Base-by-base conservation (phyloP, 2,329 filamentous ascomycete species). In the Fusarium duplospermum region DNA sequence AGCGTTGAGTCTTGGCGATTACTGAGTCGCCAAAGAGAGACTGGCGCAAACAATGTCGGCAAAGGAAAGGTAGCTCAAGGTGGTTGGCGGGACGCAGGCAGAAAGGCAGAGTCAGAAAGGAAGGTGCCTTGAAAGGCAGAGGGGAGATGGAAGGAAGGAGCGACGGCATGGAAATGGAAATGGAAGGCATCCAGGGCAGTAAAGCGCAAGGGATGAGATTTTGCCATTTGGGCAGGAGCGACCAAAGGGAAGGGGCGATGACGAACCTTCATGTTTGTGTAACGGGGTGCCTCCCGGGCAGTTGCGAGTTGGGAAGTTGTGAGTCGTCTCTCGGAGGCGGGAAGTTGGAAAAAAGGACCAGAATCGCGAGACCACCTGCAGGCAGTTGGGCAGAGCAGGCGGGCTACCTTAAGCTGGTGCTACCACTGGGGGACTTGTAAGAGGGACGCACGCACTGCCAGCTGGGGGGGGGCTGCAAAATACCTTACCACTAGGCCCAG, bases 181-280 rank as follows among this genome's bases (percentile, higher is more conserved):
- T 24, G 42, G 59, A 64, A 40, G 50, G 38, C 47, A 70, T 36
- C 40, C 22, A 54, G 52, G 45, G 47, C 45, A 54, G 27, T 63
- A 54, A 50, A 73, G 54, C 40, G 40, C 69, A 66, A 67, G 52
- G 56, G 59, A 65, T 50, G 61, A 35, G 52, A 45, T 36, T 56
- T 56, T 22, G 40, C 40, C 40, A 45, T 45, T 45, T 45, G 56
- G 67, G 65, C 69, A 75, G 63, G 62, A 65, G 67, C 67, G 66
- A 69, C 67, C 70, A 54, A 69, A 71, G 64, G 59, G 76, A 69
- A 71, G 62, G 62, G 75, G 73, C 64, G 62, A 76, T 74, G 76
- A 80, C 80, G 74, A 80, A 81, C 81, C 81, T 82, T 82, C 81
- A 82, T 82, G 69, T 70, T 80, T 82, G 80, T 81, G 79, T 77